A percentile compares a stretch with the other conserved stretches of the same genome.
These are phyloP conservation scores for Fraxinus greggii DNA, from an alignment of 305 asterid species.

Conservation along the genomic window DNA sequence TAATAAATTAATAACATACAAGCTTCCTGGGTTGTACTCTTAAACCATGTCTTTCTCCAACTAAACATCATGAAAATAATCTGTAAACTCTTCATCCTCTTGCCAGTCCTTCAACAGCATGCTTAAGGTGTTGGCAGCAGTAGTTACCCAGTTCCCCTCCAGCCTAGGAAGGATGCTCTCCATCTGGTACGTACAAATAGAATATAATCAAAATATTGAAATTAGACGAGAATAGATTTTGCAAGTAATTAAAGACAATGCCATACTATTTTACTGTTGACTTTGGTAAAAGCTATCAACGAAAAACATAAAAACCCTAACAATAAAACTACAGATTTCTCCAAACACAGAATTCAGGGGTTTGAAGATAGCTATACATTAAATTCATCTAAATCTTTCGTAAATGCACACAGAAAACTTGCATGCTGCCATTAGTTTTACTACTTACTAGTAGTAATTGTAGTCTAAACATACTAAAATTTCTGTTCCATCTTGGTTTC, in stretches of 20 bases:
- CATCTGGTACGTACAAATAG: slow-evolving; percentile 37
- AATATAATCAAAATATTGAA: neutral
- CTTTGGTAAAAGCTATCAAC: neutral
- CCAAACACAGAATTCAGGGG: neutral
- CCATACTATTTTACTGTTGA: neutral
- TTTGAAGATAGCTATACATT: neutral
- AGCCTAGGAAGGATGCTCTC: slow-evolving; percentile 31
- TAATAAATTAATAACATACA: neutral
- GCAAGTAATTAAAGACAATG: neutral
- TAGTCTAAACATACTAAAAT: neutral
- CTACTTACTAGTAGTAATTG: neutral
- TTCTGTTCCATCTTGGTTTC: neutral
- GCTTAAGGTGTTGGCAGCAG: slow-evolving; percentile 22
- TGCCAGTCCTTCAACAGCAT: slow-evolving; percentile 35
- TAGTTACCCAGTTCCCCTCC: slow-evolving; percentile 24
- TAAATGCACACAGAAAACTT: neutral
- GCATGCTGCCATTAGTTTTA: neutral
- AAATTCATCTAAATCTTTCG: neutral
- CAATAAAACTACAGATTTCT: neutral
- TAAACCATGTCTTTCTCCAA: neutral
- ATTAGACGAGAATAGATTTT: neutral
- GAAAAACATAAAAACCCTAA: neutral
- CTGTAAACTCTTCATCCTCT: slow-evolving; percentile 29
- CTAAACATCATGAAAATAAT: slow-evolving; percentile 33
- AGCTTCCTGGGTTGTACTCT: neutral